Percentiles rank a stretch among this genome's conserved stretches.
Conservation (phyloP, 2,329 filamentous ascomycete genomes). For the Ophiostoma perfectum region DNA sequence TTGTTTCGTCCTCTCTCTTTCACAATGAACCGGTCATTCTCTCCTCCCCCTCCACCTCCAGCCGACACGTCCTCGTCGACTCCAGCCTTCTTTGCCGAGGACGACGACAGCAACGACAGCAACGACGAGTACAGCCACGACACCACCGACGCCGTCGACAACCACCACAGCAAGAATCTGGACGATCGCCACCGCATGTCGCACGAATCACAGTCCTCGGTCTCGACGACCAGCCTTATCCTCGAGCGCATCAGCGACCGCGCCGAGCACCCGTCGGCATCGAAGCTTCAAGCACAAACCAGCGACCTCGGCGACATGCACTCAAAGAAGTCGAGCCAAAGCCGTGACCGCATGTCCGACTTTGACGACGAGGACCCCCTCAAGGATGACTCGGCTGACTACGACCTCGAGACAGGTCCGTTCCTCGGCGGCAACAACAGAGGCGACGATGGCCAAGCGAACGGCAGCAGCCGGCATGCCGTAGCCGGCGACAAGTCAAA, state of each 20-base stretch:
- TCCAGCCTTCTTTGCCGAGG: constrained; percentile 21
- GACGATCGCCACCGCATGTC: constrained; percentile 36
- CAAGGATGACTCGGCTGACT: constrained; percentile 15
- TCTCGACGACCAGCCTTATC: constrained; percentile 77
- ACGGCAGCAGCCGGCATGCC: background rate
- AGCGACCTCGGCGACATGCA: no score
- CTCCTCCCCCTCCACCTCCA: constrained; percentile 19
- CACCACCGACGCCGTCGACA: background rate
- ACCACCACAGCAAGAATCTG: background rate
- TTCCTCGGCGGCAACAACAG: constrained; percentile 43
- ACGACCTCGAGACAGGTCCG: constrained; percentile 49
- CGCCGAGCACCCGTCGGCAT: constrained; percentile 26
- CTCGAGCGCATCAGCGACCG: constrained; percentile 68
- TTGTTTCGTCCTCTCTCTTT: background rate
- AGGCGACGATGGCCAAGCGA: constrained; percentile 25
- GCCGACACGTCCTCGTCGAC: constrained; percentile 19
- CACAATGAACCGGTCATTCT: constrained; percentile 17
- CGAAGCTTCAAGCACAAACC: constrained; percentile 1
- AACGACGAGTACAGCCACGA: background rate
- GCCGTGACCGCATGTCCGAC: constrained; percentile 15
- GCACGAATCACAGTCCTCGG: constrained; percentile 62
- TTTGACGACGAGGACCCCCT: constrained; percentile 11
- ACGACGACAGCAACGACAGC: constrained; percentile 18
- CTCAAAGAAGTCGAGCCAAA: constrained; percentile 1
- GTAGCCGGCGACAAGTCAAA: background rate